phyloP scores from a whole-genome alignment of 768 basidiomycete species.

The Mycena polygramma region DNA sequence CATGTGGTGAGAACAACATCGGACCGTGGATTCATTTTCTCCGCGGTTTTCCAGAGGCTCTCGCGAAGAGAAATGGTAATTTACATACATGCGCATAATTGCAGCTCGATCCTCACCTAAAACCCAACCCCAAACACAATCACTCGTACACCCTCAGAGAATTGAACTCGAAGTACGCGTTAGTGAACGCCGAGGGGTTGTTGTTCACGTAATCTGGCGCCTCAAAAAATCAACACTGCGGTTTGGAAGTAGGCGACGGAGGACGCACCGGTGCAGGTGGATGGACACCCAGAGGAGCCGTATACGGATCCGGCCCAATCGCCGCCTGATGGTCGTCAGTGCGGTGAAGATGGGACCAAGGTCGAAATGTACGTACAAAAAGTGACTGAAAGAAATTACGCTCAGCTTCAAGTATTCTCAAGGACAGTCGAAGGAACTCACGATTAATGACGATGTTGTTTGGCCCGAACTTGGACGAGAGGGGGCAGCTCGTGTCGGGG shows the following conservation, averaged over 20 bases:
- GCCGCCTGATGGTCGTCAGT: conserved; percentile 55
- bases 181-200: conserved; percentile 73
- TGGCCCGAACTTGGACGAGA: conserved; percentile 63
- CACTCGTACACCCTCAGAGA: conserved; percentile 57
- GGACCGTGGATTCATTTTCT: neutral
- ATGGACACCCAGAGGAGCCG: conserved; percentile 63
- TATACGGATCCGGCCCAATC: conserved; percentile 70
- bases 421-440: neutral
- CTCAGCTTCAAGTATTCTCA: neutral
- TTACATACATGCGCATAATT: neutral
- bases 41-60: neutral
- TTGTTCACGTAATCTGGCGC: conserved; percentile 70
- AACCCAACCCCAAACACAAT: conserved; percentile 44
- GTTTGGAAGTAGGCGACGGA: neutral
- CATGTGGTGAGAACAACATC: neutral
- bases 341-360: neutral
- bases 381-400: conserved; percentile 53
- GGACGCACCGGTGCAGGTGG: conserved; percentile 63
- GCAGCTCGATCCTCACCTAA: no score
- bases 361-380: conserved; percentile 63
- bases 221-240: neutral
- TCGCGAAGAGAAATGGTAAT: neutral
- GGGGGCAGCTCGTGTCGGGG: conserved; percentile 70
- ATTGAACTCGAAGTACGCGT: conserved; percentile 81
- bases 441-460: conserved; percentile 77